Conservation (phyloP, 352 stramenopile species). For the Lagenidium sp. region DNA sequence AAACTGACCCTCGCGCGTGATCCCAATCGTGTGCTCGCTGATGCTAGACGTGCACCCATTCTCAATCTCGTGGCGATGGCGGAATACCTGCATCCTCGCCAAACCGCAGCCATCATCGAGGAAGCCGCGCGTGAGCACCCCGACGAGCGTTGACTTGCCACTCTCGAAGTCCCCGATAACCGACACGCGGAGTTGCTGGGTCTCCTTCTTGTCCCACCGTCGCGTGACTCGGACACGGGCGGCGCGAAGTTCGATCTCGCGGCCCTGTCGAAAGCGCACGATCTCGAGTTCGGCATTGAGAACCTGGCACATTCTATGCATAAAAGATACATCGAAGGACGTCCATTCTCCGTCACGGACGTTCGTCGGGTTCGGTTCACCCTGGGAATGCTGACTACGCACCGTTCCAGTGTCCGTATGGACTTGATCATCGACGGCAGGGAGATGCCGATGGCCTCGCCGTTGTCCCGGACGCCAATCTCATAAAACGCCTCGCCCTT, state of each 20-base stretch:
- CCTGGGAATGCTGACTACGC: background rate
- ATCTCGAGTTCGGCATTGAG: slow-evolving; percentile 60
- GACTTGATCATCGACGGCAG: slow-evolving; percentile 62
- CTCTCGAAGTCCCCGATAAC: slow-evolving; percentile 83
- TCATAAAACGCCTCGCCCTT: slow-evolving; percentile 81
- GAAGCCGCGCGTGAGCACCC: slow-evolving; percentile 78
- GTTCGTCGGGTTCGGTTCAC: too few species aligned
- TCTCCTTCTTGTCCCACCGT: slow-evolving; percentile 36
- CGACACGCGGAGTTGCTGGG: slow-evolving; percentile 66
- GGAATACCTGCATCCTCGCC: slow-evolving; percentile 85
- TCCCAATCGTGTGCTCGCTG: slow-evolving; percentile 78
- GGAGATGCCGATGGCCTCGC: slow-evolving; percentile 55
- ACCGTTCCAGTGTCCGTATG: slow-evolving; percentile 52
- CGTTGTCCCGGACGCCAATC: slow-evolving; percentile 82
- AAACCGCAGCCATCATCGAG: slow-evolving; percentile 81
- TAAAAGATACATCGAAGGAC: too few species aligned
- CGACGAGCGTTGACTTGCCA: slow-evolving; percentile 87
- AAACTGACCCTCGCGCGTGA: slow-evolving; percentile 54
- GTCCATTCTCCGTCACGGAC: too few species aligned
- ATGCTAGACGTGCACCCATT: slow-evolving; percentile 86
- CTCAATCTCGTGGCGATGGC: slow-evolving; percentile 85
- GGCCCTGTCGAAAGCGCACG: slow-evolving; percentile 39
- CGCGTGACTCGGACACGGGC: slow-evolving; percentile 38
- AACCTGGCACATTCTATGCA: slow-evolving; percentile 62
- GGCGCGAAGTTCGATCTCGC: slow-evolving; percentile 22